Base-by-base conservation (phyloP, 139 green algal genomes). In the Spirogloea muscicola region DNA sequence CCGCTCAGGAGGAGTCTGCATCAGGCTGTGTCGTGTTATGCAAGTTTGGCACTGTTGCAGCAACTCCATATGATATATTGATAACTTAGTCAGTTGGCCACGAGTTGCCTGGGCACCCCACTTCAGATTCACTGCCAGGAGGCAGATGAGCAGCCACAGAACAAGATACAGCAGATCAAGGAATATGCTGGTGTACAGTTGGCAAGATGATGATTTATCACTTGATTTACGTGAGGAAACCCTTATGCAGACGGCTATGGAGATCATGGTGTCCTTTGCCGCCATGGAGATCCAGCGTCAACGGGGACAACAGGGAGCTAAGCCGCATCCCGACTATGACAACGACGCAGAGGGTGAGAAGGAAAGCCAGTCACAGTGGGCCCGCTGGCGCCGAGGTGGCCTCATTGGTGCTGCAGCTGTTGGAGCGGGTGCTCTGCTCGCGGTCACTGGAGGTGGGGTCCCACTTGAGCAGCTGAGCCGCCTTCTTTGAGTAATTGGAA, bases 211-310 rank as follows among this genome's bases (percentile, higher is more conserved):
- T n/a, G n/a, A n/a, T n/a, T n/a, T n/a, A n/a, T n/a, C n/a, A n/a
- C n/a, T n/a, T n/a, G n/a, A n/a, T n/a, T n/a, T n/a, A n/a, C n/a
- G n/a, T n/a, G n/a, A n/a, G n/a, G n/a, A n/a, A n/a, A n/a, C n/a
- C n/a, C n/a, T n/a, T n/a, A n/a, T n/a, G 29, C 62, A 71, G 62
- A 39, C 62, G 27, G 41, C 62, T 16, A 71, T 74, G 65, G 65
- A 74, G 65, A n/a, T 39, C n/a, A 29, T 74, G 18, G 48, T 62
- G 36, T 43, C 65, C 6, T 31, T 29, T 31, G 65, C 65, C n/a
- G 48, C 49, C 1, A 43, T 49, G 13, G 55, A 66, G 29, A 36
- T 36, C 0, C 44, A 74, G 1, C 31, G 25, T 13, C 62, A 71
- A n/a, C n/a, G n/a, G n/a, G n/a, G n/a, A n/a, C n/a, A n/a, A n/a